Percentiles rank a stretch among this genome's conserved stretches.
Evolutionary conservation across 768 basidiomycete species (phyloP).

Genomic region (Coprinellus aureogranulatus): DNA sequence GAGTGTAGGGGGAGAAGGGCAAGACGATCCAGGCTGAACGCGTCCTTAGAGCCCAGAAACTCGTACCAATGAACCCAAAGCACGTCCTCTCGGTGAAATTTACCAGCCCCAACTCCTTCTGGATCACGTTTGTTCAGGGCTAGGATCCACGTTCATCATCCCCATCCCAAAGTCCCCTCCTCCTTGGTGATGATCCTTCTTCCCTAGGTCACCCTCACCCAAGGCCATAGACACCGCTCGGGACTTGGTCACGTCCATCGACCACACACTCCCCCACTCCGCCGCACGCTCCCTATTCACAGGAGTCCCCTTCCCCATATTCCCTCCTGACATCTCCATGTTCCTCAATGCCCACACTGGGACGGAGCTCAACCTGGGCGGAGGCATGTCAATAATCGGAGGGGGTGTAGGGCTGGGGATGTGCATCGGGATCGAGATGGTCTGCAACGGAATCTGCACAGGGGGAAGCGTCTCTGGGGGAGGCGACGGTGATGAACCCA

Average conservation of each 20-base stretch:
- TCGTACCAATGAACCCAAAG: too few relatives aligned
- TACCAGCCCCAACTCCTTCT: constrained; percentile 8
- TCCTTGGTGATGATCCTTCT: background rate
- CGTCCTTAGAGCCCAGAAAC: too few relatives aligned
- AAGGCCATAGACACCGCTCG: background rate
- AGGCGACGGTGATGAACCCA: background rate
- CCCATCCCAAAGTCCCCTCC: background rate
- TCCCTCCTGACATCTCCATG: constrained; percentile 24
- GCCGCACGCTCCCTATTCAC: constrained; percentile 25
- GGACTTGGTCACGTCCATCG: background rate
- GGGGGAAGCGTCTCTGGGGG: background rate
- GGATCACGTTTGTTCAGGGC: background rate
- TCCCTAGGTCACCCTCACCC: background rate
- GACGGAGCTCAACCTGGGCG: constrained; percentile 31
- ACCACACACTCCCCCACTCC: constrained; percentile 25
- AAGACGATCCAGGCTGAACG: too few relatives aligned
- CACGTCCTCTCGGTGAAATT: too few relatives aligned
- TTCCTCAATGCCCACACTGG: constrained; percentile 26
- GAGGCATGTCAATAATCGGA: constrained; percentile 32
- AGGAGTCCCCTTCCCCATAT: constrained; percentile 36
- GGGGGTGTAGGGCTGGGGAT: constrained; percentile 14
- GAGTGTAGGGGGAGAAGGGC: too few relatives aligned
- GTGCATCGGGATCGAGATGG: constrained; percentile 16
- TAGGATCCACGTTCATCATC: background rate
- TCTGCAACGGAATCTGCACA: constrained; percentile 12